These are phyloP conservation scores for Raphanus hybrid DNA, from an alignment of 441 rosid genomes.

Conservation along the genomic window DNA sequence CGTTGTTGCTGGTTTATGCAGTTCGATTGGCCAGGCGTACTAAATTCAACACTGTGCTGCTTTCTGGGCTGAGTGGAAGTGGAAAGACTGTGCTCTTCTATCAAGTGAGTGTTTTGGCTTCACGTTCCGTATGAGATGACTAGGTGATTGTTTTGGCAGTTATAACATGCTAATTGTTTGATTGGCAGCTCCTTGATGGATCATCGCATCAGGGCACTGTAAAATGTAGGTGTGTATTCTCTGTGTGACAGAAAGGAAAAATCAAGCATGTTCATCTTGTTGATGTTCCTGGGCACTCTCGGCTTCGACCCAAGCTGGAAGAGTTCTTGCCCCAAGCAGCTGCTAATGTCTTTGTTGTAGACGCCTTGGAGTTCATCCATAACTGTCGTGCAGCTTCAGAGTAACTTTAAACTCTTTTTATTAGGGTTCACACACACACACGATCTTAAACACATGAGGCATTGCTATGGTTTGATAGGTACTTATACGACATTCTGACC, in stretches of 20 bases:
- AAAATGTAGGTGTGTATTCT: background rate
- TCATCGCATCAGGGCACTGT: background rate
- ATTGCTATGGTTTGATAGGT: too few relatives aligned
- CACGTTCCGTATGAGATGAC: background rate
- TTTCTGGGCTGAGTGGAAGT: background rate
- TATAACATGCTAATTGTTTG: background rate
- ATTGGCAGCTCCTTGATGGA: background rate
- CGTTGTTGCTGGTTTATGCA: background rate
- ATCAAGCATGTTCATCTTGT: background rate
- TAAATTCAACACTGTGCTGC: background rate
- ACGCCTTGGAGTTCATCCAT: background rate
- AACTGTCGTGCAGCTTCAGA: constrained; percentile 1
- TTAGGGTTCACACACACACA: too few relatives aligned
- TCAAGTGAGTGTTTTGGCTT: background rate
- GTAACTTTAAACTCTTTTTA: background rate
- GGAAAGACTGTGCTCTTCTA: background rate
- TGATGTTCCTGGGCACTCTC: background rate
- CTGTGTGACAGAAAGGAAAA: background rate
- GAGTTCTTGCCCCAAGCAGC: too few relatives aligned
- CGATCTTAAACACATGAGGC: too few relatives aligned
- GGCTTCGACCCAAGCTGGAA: too few relatives aligned
- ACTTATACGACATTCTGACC: too few relatives aligned
- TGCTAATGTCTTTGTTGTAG: background rate
- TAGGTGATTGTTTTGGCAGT: background rate
- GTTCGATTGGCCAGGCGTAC: background rate